Evolutionary conservation across 2,329 filamentous ascomycete species (phyloP).

Genomic region (Capronia coronata): DNA sequence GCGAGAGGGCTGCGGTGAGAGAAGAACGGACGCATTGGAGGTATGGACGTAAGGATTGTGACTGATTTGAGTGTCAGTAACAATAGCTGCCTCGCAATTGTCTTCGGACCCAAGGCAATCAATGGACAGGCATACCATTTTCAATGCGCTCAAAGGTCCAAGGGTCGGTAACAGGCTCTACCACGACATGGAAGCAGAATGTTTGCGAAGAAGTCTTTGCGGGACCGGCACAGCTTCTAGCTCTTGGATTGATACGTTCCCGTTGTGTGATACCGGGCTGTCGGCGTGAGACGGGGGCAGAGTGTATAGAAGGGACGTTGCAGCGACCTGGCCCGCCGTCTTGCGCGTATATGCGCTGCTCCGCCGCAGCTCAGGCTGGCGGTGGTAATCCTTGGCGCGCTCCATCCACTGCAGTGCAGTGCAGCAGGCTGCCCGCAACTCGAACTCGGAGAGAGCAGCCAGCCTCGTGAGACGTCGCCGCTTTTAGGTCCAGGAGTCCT

Average conservation of each 20-base stretch:
- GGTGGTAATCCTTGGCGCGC: not conserved
- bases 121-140: constrained; percentile 20
- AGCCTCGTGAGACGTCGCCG: not conserved
- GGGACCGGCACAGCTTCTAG: not conserved
- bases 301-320: not conserved
- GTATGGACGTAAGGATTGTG: constrained; percentile 93
- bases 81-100: too few relatives aligned
- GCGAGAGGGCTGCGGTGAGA: constrained; percentile 83
- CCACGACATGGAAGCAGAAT: constrained; percentile 10
- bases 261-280: too few relatives aligned
- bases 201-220: not conserved
- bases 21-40: constrained; percentile 93
- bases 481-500: not conserved
- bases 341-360: not conserved
- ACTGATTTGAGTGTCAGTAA: constrained; percentile 48
- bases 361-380: not conserved
- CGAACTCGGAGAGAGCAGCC: too few relatives aligned
- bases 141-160: constrained; percentile 13
- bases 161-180: not conserved
- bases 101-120: not conserved
- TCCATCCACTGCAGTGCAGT: not conserved
- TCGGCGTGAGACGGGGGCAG: too few relatives aligned
- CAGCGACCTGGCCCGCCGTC: not conserved
- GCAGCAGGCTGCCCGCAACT: too few relatives aligned
- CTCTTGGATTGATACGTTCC: too few relatives aligned